These are phyloP conservation scores for Camellia lanceoleosa DNA, from an alignment of 148 eudicot species.

Conservation along the genomic window DNA sequence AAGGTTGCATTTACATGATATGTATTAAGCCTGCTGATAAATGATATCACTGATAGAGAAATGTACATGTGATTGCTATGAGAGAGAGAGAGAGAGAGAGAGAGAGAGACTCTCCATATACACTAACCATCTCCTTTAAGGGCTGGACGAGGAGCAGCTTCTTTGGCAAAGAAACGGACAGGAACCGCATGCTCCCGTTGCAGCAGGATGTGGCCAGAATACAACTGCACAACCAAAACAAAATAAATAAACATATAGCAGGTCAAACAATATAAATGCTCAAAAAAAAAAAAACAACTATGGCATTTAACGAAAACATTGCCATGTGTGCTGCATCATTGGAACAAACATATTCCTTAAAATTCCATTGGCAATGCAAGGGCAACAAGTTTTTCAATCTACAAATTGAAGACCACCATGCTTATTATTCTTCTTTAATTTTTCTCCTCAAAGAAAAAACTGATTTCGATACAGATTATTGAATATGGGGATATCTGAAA, in stretches of 20 bases:
- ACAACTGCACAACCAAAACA: slow-evolving; percentile 26
- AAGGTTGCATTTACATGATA: neutral
- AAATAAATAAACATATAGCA: neutral
- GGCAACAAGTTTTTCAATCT: neutral
- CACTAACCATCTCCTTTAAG: slow-evolving; percentile 92
- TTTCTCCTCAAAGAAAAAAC: neutral
- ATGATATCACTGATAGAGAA: neutral
- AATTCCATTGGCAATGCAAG: neutral
- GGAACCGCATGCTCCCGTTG: slow-evolving; percentile 49
- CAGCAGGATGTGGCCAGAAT: slow-evolving; percentile 43
- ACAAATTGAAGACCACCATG: neutral
- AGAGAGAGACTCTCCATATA: neutral
- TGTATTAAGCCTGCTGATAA: neutral
- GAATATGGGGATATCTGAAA: neutral
- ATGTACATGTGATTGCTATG: neutral
- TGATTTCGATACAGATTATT: neutral
- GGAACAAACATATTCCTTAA: neutral
- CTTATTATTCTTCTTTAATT: neutral
- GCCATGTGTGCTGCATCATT: neutral
- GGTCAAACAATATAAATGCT: neutral
- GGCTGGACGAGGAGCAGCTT: slow-evolving; percentile 39
- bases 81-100: neutral
- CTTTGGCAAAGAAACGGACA: slow-evolving; percentile 68
- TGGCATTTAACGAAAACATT: neutral
- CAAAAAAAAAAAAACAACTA: neutral